Percentiles rank a stretch among this genome's conserved stretches.
phyloP scores from a whole-genome alignment of 1,139 yeast genomes.

The Saccharomyces hybrid region DNA sequence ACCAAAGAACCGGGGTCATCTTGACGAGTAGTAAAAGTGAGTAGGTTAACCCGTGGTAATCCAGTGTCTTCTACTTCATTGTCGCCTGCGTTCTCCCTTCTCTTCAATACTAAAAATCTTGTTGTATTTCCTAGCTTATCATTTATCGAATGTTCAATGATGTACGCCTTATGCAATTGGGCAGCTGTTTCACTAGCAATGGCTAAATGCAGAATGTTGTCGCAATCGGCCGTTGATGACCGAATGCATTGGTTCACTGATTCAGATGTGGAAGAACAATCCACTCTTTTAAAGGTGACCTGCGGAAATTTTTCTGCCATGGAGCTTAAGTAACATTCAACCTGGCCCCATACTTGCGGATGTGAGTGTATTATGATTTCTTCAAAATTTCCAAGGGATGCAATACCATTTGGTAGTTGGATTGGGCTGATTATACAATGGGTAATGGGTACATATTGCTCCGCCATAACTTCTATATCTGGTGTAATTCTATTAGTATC shows the following conservation, averaged over 20 bases:
- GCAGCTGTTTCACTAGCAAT: slow-evolving; percentile 63
- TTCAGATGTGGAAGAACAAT: slow-evolving; percentile 70
- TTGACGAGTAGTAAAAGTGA: slow-evolving; percentile 61
- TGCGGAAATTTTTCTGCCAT: slow-evolving; percentile 36
- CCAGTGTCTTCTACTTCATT: neutral
- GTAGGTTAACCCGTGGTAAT: slow-evolving; percentile 39
- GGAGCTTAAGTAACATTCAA: slow-evolving; percentile 51
- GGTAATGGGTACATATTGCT: slow-evolving; percentile 74
- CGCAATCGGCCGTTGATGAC: slow-evolving; percentile 7
- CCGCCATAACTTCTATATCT: slow-evolving; percentile 53
- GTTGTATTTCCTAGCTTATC: slow-evolving; percentile 75
- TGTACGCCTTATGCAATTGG: slow-evolving; percentile 50
- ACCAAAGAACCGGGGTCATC: slow-evolving; percentile 73
- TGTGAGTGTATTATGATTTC: slow-evolving; percentile 69
- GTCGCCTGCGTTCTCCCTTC: slow-evolving; percentile 10
- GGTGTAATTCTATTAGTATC: slow-evolving; percentile 17
- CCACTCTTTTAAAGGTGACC: slow-evolving; percentile 40
- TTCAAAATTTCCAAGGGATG: slow-evolving; percentile 33
- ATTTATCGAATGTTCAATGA: slow-evolving; percentile 52
- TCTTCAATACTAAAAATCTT: slow-evolving; percentile 58
- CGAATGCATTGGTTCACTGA: slow-evolving; percentile 64
- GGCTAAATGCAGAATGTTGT: slow-evolving; percentile 39
- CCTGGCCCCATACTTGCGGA: slow-evolving; percentile 98
- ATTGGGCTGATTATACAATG: slow-evolving; percentile 63
- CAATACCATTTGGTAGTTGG: slow-evolving; percentile 11